Base-by-base conservation (phyloP, 495 filamentous ascomycete species). In the Aspergillus sclerotiicarbonarius region DNA sequence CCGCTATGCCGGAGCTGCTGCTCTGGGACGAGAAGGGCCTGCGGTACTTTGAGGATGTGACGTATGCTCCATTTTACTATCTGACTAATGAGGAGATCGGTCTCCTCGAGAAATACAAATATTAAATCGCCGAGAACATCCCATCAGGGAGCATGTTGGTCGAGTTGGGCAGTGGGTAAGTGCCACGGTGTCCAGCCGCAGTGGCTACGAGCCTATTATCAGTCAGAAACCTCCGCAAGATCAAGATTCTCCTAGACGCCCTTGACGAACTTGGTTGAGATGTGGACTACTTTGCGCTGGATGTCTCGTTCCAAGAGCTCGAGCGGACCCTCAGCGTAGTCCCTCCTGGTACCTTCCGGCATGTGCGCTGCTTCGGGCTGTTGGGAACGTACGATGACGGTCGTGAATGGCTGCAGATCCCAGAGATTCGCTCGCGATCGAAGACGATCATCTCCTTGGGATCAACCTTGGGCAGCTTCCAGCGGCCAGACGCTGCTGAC, bases 361-460 rank as follows among this genome's bases (percentile, higher is more conserved):
- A 91, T 59, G 80, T 92, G 56, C 79, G 76, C 54, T 88, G 83
- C 69, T 82, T 82, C 62, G 90, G 89, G 13, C 77, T 93, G 6
- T 74, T 85, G 25, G 90, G 90, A 2, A 92, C 90, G 5, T 93
- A 91, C 64, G 87, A 92, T 55, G 88, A 93, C 64, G 89, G 87
- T 9, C 81, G 83, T 8, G 78, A 80, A 57, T 93, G 90, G 90
- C 73, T 93, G 60, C 82, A 83, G 67, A 70, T 69, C 13, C 67
- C 84, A 13, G 68, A 84, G 56, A 81, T 83, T 20, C 49, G 43
- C 1, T 53, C 49, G n/a, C 55, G 55, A 4, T 35, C 55, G 47
- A 51, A 57, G 20, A 51, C 55, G 1, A 51, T 57, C 33, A 25
- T 57, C 8, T 57, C 48, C 20, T 45, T 57, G 10, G 55, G 55